Conservation (phyloP, 768 basidiomycete species). For the Lactifluus hygrophoroides region DNA sequence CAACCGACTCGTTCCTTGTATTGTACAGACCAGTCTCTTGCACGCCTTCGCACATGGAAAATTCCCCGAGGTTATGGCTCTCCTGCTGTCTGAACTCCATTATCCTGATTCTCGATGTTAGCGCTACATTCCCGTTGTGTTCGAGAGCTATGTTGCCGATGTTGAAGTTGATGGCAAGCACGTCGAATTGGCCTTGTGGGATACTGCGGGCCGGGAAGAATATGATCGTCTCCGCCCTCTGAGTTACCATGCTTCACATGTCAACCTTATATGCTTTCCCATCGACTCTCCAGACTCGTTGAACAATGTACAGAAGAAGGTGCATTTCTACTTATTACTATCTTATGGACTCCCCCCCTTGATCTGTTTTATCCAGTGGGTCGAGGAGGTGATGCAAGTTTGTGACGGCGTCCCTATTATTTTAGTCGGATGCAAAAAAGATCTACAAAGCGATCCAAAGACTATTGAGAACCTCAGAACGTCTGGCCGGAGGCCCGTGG, state of each 20-base stretch:
- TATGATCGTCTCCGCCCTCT: slow-evolving; percentile 90
- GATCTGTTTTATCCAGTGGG: slow-evolving; percentile 57
- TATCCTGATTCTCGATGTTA: slow-evolving; percentile 26
- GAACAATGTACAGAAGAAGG: too few relatives aligned
- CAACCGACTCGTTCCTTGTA: too few relatives aligned
- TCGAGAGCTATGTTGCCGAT: slow-evolving; percentile 99
- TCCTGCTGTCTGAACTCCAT: too few relatives aligned
- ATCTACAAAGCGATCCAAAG: slow-evolving; percentile 80
- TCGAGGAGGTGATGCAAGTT: slow-evolving; percentile 97
- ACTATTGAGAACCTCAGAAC: slow-evolving; percentile 92
- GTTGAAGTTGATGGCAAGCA: slow-evolving; percentile 98
- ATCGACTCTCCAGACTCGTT: slow-evolving; percentile 97
- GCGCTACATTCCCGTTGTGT: slow-evolving; percentile 99
- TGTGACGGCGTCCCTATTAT: too few relatives aligned
- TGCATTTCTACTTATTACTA: too few relatives aligned
- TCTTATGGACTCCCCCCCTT: neutral
- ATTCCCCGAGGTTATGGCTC: slow-evolving; percentile 71
- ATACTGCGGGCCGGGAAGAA: too few relatives aligned
- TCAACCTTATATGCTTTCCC: slow-evolving; percentile 98
- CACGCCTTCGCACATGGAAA: slow-evolving; percentile 96
- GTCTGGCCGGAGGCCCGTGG: slow-evolving; percentile 91
- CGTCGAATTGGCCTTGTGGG: slow-evolving; percentile 94
- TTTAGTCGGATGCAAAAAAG: too few relatives aligned
- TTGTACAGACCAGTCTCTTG: slow-evolving; percentile 50
- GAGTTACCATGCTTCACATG: slow-evolving; percentile 97